phyloP scores from a whole-genome alignment of 108 stramenopile species.

The Parietichytrium sp. region DNA sequence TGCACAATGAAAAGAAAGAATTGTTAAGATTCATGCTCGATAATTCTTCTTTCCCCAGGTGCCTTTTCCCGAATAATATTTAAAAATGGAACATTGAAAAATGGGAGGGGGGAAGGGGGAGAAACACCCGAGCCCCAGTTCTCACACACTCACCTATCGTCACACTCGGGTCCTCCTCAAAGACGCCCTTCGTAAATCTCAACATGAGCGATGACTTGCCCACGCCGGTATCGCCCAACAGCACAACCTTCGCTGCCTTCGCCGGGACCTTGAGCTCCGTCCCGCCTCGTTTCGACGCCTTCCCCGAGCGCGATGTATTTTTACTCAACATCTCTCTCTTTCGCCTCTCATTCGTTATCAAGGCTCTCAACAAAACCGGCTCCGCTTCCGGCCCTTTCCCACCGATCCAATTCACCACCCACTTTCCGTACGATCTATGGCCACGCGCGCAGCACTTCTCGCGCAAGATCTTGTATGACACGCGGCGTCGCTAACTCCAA shows the following conservation, averaged over 20 bases:
- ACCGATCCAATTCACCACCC: too few species aligned
- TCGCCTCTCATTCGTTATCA: background rate
- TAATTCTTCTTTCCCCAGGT: background rate
- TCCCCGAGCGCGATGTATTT: background rate
- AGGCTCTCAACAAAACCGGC: too few species aligned
- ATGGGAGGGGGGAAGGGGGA: background rate
- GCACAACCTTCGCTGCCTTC: slow-evolving; percentile 38
- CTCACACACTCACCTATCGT: slow-evolving; percentile 34
- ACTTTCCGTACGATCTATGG: too few species aligned
- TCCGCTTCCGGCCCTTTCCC: too few species aligned
- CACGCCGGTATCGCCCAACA: slow-evolving; percentile 51
- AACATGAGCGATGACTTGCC: slow-evolving; percentile 44
- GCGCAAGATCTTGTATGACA: too few species aligned
- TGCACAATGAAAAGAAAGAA: background rate
- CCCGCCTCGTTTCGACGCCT: background rate
- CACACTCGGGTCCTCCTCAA: background rate
- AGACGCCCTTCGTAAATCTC: slow-evolving; percentile 39
- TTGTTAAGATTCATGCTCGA: background rate
- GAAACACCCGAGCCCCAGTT: background rate
- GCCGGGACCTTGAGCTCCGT: background rate
- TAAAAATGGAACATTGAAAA: background rate
- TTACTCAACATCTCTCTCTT: background rate
- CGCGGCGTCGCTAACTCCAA: too few species aligned
- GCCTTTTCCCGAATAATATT: background rate
- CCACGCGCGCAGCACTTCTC: too few species aligned